These are phyloP conservation scores for Carex pumila DNA, from an alignment of 176 grass and related monocot species.

Conservation along the genomic window DNA sequence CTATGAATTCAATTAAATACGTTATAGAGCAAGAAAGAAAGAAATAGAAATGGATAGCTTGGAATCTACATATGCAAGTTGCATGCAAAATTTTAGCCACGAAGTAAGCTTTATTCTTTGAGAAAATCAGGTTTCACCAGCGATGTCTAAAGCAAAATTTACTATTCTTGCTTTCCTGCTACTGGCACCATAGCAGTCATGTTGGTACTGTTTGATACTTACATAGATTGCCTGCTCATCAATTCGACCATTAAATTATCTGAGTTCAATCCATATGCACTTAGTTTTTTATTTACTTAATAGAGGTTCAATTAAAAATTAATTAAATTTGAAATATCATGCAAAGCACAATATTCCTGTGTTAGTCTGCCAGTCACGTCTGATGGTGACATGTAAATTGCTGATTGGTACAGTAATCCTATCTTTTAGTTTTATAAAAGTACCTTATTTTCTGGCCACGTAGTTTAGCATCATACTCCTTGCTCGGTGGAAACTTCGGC, in stretches of 20 bases:
- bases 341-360: slow-evolving; percentile 24
- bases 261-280: background rate
- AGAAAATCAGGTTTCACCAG: background rate
- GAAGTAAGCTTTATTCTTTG: background rate
- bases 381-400: background rate
- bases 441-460: slow-evolving; percentile 54
- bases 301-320: background rate
- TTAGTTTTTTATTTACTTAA: background rate
- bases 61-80: background rate
- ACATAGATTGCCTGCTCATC: background rate
- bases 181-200: background rate
- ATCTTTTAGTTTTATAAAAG: background rate
- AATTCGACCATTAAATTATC: slow-evolving; percentile 6
- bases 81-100: background rate
- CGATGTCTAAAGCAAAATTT: background rate
- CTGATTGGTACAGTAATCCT: background rate
- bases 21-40: background rate
- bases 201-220: background rate
- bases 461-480: slow-evolving; percentile 81
- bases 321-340: background rate
- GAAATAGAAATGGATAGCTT: background rate
- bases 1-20: slow-evolving; percentile 28
- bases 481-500: slow-evolving; percentile 85
- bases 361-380: background rate
- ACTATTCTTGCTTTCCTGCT: background rate